Evolutionary conservation across 2,329 filamentous ascomycete genomes (phyloP), one percentile per base, ranked within the genome.

Genomic region (Fusarium oligoseptatum): DNA sequence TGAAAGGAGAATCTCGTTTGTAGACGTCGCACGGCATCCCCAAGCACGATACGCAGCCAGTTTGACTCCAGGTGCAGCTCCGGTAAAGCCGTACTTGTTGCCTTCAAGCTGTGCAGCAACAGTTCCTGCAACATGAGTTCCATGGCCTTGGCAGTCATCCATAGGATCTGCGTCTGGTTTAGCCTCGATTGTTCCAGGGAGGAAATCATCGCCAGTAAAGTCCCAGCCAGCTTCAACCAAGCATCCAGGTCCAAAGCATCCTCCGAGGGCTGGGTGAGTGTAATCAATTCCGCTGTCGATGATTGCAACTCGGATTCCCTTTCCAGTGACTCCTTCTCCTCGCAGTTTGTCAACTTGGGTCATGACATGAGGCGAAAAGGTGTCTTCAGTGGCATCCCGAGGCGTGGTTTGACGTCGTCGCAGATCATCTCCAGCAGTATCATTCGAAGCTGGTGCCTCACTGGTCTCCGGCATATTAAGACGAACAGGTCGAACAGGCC

Each of bases 211-310:
- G 10, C 88, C 89, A 11, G 90, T 85, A 60, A 90, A 83, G 70
- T 90, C 88, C 62, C 83, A 84, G 10, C 90, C 90, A 69, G 85
- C 86, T 7, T 84, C 84, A 22, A 92, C 87, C 61, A 91, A 81
- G 77, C 86, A 91, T 14, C 87, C 88, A 5, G 84, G 76, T 5
- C 90, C 90, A 76, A 91, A 91, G 75, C 90, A 90, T 61, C 89
- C 89, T 17, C 90, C 90, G 3, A 92, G 85, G n/a, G 88, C 88
- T 2, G 89, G 88, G 75, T 92, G 90, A 0, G 82, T 85, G 77
- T 91, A 92, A 77, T 92, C 90, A 58, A 90, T 83, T 72, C 87
- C 87, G 17, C 84, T 86, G 77, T 88, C 87, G 41, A 89, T 82
- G 24, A 89, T 81, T 52, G 80, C 87, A 72, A 89, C 81, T 70